These are phyloP conservation scores for Histomonas meleagridis DNA, from an alignment of 208 protist genomes.

Conservation along the genomic window DNA sequence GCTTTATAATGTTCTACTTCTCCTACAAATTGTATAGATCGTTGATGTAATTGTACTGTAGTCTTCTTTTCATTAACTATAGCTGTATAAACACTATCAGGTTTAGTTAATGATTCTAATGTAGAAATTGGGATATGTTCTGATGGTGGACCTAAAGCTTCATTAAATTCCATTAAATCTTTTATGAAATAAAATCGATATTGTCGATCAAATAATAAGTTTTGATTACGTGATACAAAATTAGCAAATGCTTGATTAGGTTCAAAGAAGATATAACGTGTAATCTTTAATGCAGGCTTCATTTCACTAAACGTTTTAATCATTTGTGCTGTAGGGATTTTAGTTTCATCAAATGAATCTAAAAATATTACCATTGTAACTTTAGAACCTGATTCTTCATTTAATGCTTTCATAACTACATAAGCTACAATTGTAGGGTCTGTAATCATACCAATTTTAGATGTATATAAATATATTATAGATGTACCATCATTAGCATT, in stretches of 20 bases:
- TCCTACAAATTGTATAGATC: not conserved
- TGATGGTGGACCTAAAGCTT: not conserved
- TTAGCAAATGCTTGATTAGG: not conserved
- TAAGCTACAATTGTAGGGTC: not conserved
- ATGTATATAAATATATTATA: not conserved
- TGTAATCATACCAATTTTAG: not conserved
- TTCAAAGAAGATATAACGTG: not conserved
- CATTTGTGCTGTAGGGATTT: not conserved
- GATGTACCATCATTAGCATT: not conserved
- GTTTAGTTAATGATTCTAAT: not conserved
- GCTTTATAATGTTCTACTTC: not conserved
- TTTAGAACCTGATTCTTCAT: not conserved
- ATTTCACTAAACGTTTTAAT: not conserved
- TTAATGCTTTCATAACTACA: not conserved
- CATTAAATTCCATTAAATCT: not conserved
- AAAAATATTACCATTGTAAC: not conserved
- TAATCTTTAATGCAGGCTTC: not conserved
- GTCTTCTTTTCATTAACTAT: not conserved
- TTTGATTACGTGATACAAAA: not conserved
- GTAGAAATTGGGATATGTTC: not conserved
- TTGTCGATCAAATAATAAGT: not conserved
- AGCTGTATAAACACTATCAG: not conserved
- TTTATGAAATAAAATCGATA: no score
- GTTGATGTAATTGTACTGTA: not conserved
- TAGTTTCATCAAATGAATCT: not conserved